These are phyloP conservation scores for Fagopyrum tataricum DNA, from an alignment of 148 eudicot species.

Conservation along the genomic window DNA sequence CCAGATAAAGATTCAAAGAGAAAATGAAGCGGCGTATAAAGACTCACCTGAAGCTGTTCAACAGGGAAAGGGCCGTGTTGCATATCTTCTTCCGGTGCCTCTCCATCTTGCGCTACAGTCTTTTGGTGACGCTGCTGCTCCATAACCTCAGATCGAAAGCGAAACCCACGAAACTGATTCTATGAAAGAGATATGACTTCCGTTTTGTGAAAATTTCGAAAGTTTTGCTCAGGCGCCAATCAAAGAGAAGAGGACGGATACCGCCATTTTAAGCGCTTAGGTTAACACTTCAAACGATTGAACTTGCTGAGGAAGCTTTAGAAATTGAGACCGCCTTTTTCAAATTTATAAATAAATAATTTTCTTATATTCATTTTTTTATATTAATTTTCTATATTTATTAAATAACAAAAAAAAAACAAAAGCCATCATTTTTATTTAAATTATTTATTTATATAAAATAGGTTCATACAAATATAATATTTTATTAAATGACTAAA, in stretches of 20 bases:
- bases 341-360: too few relatives aligned
- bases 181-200: neutral
- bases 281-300: neutral
- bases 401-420: too few relatives aligned
- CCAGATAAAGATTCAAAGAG: slow-evolving; percentile 7
- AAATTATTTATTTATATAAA: too few relatives aligned
- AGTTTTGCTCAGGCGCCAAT: neutral
- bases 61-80: slow-evolving; percentile 84
- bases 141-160: slow-evolving; percentile 18
- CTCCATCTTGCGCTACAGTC: slow-evolving; percentile 34
- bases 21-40: neutral
- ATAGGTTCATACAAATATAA: too few relatives aligned
- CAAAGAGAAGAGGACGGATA: neutral
- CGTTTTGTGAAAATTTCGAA: neutral
- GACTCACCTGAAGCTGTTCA: slow-evolving; percentile 73
- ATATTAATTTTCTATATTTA: too few relatives aligned
- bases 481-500: too few relatives aligned
- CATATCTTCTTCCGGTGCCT: slow-evolving; percentile 53
- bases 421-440: too few relatives aligned
- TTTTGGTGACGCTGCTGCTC: slow-evolving; percentile 50
- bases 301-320: slow-evolving; percentile 7
- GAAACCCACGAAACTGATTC: neutral
- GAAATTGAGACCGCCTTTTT: too few relatives aligned
- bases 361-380: too few relatives aligned
- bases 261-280: slow-evolving; percentile 5